phyloP scores from a whole-genome alignment of 139 green algal genomes.

The Volvox reticuliferus region DNA sequence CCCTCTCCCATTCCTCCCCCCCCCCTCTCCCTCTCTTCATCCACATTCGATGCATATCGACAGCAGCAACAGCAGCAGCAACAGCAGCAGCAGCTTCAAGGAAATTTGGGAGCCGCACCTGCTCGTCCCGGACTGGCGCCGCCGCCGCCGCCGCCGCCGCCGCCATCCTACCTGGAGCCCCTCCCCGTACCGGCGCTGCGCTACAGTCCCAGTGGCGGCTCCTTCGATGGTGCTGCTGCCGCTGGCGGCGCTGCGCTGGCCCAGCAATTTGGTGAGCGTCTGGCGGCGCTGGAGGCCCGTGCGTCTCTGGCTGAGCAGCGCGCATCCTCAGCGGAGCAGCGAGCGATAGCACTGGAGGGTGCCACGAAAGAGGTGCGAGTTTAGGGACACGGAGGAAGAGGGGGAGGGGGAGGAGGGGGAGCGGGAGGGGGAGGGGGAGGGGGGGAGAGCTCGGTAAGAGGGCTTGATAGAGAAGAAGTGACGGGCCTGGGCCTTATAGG shows the following conservation, averaged over 20 bases:
- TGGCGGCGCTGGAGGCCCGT: slow-evolving; percentile 34
- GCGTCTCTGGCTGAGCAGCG: slow-evolving; percentile 31
- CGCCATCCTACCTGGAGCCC: slow-evolving; percentile 11
- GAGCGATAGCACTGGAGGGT: slow-evolving; percentile 12
- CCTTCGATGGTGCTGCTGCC: not conserved
- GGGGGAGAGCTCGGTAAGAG: too few relatives aligned
- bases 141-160: not conserved
- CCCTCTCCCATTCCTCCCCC: too few relatives aligned
- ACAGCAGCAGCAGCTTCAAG: not conserved
- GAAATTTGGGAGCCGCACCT: too few relatives aligned
- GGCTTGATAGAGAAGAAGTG: too few relatives aligned
- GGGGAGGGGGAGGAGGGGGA: not conserved
- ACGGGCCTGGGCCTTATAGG: too few relatives aligned
- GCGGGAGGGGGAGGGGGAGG: not conserved
- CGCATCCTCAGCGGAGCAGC: not conserved
- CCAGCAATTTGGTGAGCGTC: slow-evolving; percentile 18
- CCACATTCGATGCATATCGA: not conserved
- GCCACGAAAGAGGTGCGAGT: not conserved
- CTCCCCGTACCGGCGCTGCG: not conserved
- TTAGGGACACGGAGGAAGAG: not conserved
- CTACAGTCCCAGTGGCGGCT: not conserved
- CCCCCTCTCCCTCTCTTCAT: not conserved
- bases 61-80: not conserved
- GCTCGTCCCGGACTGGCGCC: too few relatives aligned
- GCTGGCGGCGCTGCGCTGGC: not conserved